Conservation (phyloP, 495 filamentous ascomycete species). For the Rhypophila decipiens region DNA sequence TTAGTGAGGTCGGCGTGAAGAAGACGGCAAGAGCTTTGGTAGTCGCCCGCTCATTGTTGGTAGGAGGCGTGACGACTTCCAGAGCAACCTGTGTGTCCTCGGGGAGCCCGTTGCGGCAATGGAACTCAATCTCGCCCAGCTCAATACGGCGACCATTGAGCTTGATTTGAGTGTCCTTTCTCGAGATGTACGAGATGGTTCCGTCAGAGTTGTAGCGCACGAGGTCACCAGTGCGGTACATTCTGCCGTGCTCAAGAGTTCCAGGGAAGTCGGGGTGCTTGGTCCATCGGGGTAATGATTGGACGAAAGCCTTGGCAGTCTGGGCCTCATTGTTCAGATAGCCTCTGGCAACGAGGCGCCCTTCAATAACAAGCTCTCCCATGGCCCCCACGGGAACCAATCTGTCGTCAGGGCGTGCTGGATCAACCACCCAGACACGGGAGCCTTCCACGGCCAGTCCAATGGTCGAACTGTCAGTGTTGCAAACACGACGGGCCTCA, state of each 20-base stretch:
- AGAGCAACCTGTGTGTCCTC: slow-evolving; percentile 14
- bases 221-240: slow-evolving; percentile 50
- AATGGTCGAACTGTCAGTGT: slow-evolving; percentile 27
- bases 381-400: slow-evolving; percentile 42
- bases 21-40: slow-evolving; percentile 13
- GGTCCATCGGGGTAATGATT: slow-evolving; percentile 12
- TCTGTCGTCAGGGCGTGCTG: slow-evolving; percentile 38
- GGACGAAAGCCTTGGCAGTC: slow-evolving; percentile 32
- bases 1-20: slow-evolving; percentile 4
- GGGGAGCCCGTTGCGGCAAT: slow-evolving; percentile 4
- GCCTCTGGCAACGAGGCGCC: slow-evolving; percentile 32
- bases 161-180: slow-evolving; percentile 39
- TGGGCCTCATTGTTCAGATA: slow-evolving; percentile 36
- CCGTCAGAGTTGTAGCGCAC: slow-evolving; percentile 43
- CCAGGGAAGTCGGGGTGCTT: slow-evolving; percentile 27
- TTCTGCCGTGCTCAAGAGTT: neutral
- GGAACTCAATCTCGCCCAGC: slow-evolving; percentile 29
- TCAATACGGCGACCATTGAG: slow-evolving; percentile 34
- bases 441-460: slow-evolving; percentile 41
- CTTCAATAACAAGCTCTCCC: slow-evolving; percentile 43
- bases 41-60: slow-evolving; percentile 6
- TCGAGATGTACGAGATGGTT: slow-evolving; percentile 18
- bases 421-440: slow-evolving; percentile 51
- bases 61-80: slow-evolving; percentile 22
- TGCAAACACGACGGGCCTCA: slow-evolving; percentile 7